A percentile compares a stretch with the other conserved stretches of the same genome.
phyloP scores from a whole-genome alignment of 2,329 filamentous ascomycete genomes.

The Orbilia ellipsospora region DNA sequence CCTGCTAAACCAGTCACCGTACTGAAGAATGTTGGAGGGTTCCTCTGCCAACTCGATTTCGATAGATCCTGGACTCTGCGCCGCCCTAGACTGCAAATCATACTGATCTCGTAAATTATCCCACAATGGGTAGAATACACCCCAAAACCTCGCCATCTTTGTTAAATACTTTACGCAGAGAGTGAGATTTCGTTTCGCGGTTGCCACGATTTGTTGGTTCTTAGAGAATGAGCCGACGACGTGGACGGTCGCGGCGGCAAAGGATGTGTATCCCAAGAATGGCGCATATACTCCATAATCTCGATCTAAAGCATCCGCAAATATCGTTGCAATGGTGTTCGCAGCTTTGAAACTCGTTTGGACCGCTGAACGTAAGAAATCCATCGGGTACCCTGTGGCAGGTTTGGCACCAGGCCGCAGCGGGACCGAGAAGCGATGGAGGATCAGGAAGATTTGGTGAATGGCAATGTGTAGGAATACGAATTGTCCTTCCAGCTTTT shows the following conservation, averaged over 20 bases:
- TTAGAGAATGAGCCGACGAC: conserved; percentile 91
- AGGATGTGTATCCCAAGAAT: conserved; percentile 94
- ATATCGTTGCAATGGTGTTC: conserved; percentile 83
- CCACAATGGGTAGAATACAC: conserved; percentile 96
- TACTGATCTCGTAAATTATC: conserved; percentile 93
- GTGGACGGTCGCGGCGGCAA: conserved; percentile 92
- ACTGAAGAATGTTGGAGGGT: conserved; percentile 80
- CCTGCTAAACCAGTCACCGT: conserved; percentile 95
- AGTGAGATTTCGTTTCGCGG: conserved; percentile 83
- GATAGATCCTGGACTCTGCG: conserved; percentile 62
- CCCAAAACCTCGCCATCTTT: conserved; percentile 98
- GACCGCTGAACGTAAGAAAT: conserved; percentile 80
- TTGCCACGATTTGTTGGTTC: conserved; percentile 77
- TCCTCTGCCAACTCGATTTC: conserved; percentile 36
- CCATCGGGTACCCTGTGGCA: conserved; percentile 74
- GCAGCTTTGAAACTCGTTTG: conserved; percentile 83
- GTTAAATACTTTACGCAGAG: conserved; percentile 90
- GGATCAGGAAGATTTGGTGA: conserved; percentile 88
- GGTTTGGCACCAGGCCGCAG: conserved; percentile 67
- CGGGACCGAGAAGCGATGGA: conserved; percentile 86
- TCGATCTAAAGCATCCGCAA: conserved; percentile 76
- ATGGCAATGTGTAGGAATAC: conserved; percentile 89
- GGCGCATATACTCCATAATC: conserved; percentile 85
- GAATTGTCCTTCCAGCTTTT: conserved; percentile 89
- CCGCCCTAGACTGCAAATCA: conserved; percentile 67